Evolutionary conservation across 148 eudicot species (phyloP), one percentile per base, ranked within the genome.

Genomic region (Rhododendron griersonianum): DNA sequence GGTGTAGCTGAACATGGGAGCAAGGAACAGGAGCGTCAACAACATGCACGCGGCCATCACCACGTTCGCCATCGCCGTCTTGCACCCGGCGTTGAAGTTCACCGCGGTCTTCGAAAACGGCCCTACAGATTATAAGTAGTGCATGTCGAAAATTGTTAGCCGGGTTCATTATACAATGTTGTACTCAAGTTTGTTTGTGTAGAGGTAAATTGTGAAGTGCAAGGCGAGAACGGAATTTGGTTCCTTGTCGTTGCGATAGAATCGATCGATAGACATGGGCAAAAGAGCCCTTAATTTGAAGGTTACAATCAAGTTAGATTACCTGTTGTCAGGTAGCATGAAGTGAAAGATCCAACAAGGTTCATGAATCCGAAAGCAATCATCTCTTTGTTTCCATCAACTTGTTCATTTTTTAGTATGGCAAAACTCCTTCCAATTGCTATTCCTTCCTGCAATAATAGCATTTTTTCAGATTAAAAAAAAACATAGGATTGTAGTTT

Each of bases 311-410:
- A 25, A 11, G 30, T n/a, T n/a, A 45, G 69, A 69, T 48, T 82
- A 96, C 98, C 99, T 30, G 98, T 97, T 35, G 98, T 97, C 45
- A 97, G 88, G 89, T 97, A 97, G 87, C 99, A 97, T 25, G 98
- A 95, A 67, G 98, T 95, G 78, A 93, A 87, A 19, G 99, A 97
- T 79, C 99, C 99, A 84, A 93, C 87, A 16, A 97, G 91, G 88
- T 97, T 97, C 99, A 97, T 97, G 18, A 97, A 89, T 3, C 99
- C 99, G 61, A 93, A 95, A 65, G 99, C 99, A 3, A 95, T 89
- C 95, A 97, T 95, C 91, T 97, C 99, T 76, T 97, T 97, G 92
- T 97, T 97, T 19, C 99, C 99, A 89, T 97, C 99, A 39, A 92
- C 87, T 81, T 91, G 95, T 63, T 95, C 89, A 84, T 97, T 95